These are phyloP conservation scores for Eutrema japonicum DNA, from an alignment of 345 rosid species.

Conservation along the genomic window DNA sequence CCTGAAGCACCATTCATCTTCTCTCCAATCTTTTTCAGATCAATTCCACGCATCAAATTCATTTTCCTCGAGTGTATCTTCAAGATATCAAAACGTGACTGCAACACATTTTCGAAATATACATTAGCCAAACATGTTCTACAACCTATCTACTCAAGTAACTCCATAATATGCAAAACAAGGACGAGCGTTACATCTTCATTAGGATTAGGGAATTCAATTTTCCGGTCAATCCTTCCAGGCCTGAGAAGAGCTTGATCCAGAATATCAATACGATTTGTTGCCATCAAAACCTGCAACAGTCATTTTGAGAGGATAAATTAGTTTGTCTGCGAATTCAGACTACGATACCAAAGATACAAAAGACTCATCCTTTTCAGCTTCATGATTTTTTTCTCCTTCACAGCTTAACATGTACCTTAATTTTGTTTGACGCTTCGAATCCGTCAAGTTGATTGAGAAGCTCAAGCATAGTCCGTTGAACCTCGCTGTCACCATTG, in stretches of 20 bases:
- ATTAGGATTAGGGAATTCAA: conserved; percentile 98
- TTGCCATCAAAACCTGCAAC: conserved; percentile 95
- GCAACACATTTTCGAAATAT: conserved; percentile 41
- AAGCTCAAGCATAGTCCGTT: conserved; percentile 99
- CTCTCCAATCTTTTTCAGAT: conserved; percentile 95
- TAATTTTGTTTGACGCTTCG: conserved; percentile 98
- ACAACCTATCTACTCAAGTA: not conserved
- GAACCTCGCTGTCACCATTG: conserved; percentile 98
- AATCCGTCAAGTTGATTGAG: conserved; percentile 99
- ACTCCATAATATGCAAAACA: not conserved
- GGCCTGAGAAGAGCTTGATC: conserved; percentile 99
- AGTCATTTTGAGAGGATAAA: not conserved
- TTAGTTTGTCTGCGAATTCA: not conserved
- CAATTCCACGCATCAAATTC: conserved; percentile 99
- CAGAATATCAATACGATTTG: conserved; percentile 93
- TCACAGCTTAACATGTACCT: conserved; percentile 50
- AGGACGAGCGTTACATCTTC: conserved; percentile 60
- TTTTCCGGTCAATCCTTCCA: conserved; percentile 95
- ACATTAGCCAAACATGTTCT: conserved; percentile 12
- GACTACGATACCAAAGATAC: not conserved
- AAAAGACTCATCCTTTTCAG: not conserved
- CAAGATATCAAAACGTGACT: conserved; percentile 92
- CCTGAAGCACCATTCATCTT: conserved; percentile 99
- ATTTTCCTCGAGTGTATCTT: conserved; percentile 97
- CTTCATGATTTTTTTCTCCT: not conserved